Conservation (phyloP, 2,329 filamentous ascomycete species). For the Pestalotiopsis sp. region DNA sequence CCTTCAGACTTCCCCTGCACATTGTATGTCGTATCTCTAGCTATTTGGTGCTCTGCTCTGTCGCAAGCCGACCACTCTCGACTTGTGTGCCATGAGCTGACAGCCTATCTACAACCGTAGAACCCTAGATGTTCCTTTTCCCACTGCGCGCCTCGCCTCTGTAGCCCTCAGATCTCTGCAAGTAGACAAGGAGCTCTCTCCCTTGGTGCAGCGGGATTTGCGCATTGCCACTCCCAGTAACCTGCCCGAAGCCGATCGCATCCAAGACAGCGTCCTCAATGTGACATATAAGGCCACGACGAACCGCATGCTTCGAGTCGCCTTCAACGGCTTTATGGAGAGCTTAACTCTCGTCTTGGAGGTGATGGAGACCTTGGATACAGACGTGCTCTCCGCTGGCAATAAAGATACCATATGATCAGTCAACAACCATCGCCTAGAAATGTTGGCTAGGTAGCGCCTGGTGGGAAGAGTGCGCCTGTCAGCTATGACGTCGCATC, state of each 20-base stretch:
- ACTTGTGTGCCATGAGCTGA: constrained; percentile 15
- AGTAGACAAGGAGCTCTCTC: constrained; percentile 88
- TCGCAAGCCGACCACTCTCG: not conserved
- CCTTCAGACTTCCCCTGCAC: constrained; percentile 60
- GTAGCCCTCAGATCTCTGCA: constrained; percentile 75
- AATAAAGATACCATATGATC: constrained; percentile 4
- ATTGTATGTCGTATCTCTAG: constrained; percentile 50
- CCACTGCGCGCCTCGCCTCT: constrained; percentile 74
- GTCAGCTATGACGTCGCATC: not conserved
- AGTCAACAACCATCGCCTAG: not conserved
- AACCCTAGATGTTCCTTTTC: constrained; percentile 78
- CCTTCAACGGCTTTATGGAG: constrained; percentile 96
- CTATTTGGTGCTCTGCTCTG: constrained; percentile 24
- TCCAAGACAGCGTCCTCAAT: constrained; percentile 55
- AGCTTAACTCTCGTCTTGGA: constrained; percentile 81
- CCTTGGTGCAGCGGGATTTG: constrained; percentile 76
- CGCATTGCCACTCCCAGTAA: constrained; percentile 46
- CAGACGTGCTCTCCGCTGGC: constrained; percentile 67
- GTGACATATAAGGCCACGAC: constrained; percentile 86
- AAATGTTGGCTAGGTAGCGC: not conserved
- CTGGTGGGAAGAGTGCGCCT: not conserved
- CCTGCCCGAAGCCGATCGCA: constrained; percentile 22
- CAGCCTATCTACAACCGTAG: constrained; percentile 43
- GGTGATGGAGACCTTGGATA: constrained; percentile 88
- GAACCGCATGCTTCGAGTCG: constrained; percentile 94